These are phyloP conservation scores for Fusarium redolens DNA, from an alignment of 2,329 filamentous ascomycete genomes.

Conservation along the genomic window DNA sequence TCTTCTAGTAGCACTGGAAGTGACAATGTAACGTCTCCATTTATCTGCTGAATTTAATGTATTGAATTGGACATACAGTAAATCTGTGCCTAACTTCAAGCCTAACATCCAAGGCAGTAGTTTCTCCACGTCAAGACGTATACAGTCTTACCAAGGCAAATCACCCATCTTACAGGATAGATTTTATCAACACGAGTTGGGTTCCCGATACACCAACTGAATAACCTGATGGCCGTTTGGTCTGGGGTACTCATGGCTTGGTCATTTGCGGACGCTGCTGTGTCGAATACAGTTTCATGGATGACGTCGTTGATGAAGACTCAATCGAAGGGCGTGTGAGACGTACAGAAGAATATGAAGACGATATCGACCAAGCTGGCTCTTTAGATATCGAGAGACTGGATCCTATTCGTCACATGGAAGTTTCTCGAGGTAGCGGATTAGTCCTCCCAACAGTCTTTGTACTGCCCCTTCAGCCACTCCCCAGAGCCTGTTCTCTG, in stretches of 20 bases:
- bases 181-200: not conserved
- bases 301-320: constrained; percentile 36
- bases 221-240: constrained; percentile 50
- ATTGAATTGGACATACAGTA: fast-evolving
- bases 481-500: not conserved
- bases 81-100: not conserved
- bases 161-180: fast-evolving
- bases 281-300: constrained; percentile 52
- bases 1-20: fast-evolving
- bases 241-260: constrained; percentile 50
- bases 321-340: not conserved
- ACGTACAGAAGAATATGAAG: not conserved
- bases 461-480: not conserved
- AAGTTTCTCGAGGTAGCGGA: constrained; percentile 9
- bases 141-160: not conserved
- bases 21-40: too few species aligned
- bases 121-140: not conserved
- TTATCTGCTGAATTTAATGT: too few species aligned
- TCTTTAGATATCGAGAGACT: not conserved
- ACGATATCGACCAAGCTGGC: not conserved
- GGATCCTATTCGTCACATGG: not conserved
- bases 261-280: constrained; percentile 49
- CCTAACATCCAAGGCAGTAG: not conserved
- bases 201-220: constrained; percentile 17
- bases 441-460: constrained; percentile 29